These are phyloP conservation scores for Ganoderma lucidum DNA, from an alignment of 1,284 basidiomycete genomes.

Conservation along the genomic window DNA sequence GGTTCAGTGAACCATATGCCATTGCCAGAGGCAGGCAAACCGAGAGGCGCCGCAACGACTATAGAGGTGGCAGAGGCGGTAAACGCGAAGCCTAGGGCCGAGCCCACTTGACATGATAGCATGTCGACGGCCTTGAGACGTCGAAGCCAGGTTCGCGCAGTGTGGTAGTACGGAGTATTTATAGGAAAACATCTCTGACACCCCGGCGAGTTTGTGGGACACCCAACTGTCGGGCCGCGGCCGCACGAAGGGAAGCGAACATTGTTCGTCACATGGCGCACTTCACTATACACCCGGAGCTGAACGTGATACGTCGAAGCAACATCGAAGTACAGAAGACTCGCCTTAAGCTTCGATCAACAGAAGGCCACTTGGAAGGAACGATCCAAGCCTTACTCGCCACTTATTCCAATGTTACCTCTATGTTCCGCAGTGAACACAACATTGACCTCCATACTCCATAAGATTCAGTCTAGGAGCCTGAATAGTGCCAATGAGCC, in stretches of 20 bases:
- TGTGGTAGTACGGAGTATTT: neutral
- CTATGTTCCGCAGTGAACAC: no score
- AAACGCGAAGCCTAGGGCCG: slow-evolving; percentile 11
- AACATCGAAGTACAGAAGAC: neutral
- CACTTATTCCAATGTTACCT: no score
- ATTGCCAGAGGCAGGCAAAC: slow-evolving; percentile 74
- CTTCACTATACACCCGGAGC: neutral
- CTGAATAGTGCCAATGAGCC: no score
- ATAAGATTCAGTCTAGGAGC: no score
- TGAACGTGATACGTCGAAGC: neutral
- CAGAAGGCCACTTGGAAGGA: slow-evolving; percentile 10
- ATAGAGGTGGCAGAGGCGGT: slow-evolving; percentile 15
- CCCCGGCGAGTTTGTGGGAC: neutral
- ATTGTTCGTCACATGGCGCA: slow-evolving; percentile 14
- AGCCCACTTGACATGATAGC: slow-evolving; percentile 19
- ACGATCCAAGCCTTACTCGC: no score
- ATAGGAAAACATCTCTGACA: neutral
- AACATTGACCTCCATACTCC: no score
- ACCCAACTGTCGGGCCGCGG: neutral
- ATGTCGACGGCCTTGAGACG: slow-evolving; percentile 3
- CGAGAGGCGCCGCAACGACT: slow-evolving; percentile 48
- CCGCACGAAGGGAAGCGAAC: neutral
- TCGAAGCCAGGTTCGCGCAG: neutral
- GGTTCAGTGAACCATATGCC: slow-evolving; percentile 72
- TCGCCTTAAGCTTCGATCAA: slow-evolving; percentile 20